Evolutionary conservation across 352 stramenopile genomes (phyloP), one percentile per base, ranked within the genome.

Genomic region (Globisporangium solare): DNA sequence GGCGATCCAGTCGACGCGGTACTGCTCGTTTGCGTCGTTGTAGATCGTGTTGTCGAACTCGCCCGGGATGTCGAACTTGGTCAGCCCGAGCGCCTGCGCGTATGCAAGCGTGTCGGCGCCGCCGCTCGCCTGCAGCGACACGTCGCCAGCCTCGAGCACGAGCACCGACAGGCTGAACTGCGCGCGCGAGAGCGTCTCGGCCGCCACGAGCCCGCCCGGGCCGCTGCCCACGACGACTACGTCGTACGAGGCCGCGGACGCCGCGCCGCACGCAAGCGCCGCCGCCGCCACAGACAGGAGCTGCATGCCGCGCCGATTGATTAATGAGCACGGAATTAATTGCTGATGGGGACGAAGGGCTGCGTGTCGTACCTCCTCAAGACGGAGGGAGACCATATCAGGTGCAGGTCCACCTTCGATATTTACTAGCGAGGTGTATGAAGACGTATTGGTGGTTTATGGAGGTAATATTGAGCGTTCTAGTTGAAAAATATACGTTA

Each of bases 51-150:
- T 75, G 60, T 81, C 67, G 46, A 73, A 86, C 62, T 84, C 78
- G 21, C 74, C 78, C 0, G 81, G 81, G 27, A 91, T 76, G 65
- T 89, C 81, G 49, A 89, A 92, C 53, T 80, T 73, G 39, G 82
- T 89, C 15, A 71, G 68, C 4, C 68, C 75, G 18, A 59, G 53
- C 17, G 42, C 51, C 45, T 47, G 49, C 8, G 75, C 72, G 63
- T 92, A 92, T 20, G 51, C 47, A 0, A 71, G 79, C 1, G 49
- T 41, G 50, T 87, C 71, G 0, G 65, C 71, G 21, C 82, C 76
- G 10, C 76, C 76, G 8, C 63, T 73, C 21, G 51, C 73, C 48
- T 81, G 62, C 14, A 85, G 56, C 18, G 74, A 85, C 32, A 67
- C 56, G 15, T 66, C 15, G 11, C 74, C 74, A 32, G 76, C 78